Evolutionary conservation across 2,329 filamentous ascomycete genomes (phyloP), one percentile per base, ranked within the genome.

Genomic region (Tolypocladium sp.): DNA sequence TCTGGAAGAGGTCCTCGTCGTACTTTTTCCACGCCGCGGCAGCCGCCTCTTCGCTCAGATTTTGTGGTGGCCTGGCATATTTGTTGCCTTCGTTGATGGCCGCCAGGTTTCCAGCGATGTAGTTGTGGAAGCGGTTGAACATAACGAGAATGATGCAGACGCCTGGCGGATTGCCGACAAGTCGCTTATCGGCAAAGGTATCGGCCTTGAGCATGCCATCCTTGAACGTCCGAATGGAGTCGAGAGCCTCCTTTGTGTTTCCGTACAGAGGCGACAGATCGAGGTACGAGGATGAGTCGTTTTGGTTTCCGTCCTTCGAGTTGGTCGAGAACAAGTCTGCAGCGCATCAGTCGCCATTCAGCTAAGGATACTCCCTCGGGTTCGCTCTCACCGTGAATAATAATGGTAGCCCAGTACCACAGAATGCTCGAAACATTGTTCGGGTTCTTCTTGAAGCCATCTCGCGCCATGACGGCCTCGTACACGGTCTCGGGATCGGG

Each of bases 71-170:
- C 61, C 85, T 86, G 0, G 80, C 83, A 73, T 96, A 97, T 27
- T 90, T 83, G 20, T 85, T 86, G 52, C 85, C 84, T 66, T 97
- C 92, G 67, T 97, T 96, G 73, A 97, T 93, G n/a, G 81, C 76
- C 0, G 89, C 89, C 22, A 97, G 77, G 61, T 93, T 88, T 58
- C 86, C 82, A 1, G 90, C 92, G 0, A 92, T 84, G 63, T 94
- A 82, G 73, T 97, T 97, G 74, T 97, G 93, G 74, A 95, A 95
- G 30, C 86, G 82, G 66, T 88, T 88, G 74, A 91, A 87, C 88
- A 92, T 91, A 71, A 92, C 81, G 35, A 92, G 74, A 3, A 92
- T 67, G 5, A 90, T 85, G 59, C 84, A 82, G 5, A 89, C 87
- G 15, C 88, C 88, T 0, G 90, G 87, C 0, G 89, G 90, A 67